Evolutionary conservation across 1,284 basidiomycete genomes (phyloP).

Genomic region (Ceratobasidium sp.): DNA sequence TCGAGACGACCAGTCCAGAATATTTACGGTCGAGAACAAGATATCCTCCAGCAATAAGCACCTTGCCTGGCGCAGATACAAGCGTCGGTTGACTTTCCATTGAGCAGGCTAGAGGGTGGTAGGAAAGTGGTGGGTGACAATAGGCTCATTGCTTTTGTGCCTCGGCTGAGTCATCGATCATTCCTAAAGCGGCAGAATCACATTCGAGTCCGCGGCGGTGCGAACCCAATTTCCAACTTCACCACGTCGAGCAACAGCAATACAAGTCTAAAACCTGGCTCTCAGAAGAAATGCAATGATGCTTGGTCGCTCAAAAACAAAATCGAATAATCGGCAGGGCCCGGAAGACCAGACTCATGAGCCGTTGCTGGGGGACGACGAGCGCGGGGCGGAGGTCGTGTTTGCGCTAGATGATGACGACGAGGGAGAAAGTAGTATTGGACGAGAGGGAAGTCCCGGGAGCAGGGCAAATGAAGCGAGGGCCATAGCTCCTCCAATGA

Average conservation of each 20-base stretch:
- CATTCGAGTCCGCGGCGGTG: slow-evolving; percentile 27
- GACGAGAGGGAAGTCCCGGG: slow-evolving; percentile 11
- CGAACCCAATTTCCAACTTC: neutral
- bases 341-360: slow-evolving; percentile 49
- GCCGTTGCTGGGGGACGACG: slow-evolving; percentile 50
- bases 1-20: slow-evolving; percentile 88
- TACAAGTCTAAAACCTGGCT: slow-evolving; percentile 8
- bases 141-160: slow-evolving; percentile 5
- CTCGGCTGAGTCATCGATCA: no score
- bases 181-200: slow-evolving; percentile 18
- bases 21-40: slow-evolving; percentile 89
- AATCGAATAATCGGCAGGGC: slow-evolving; percentile 20
- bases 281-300: slow-evolving; percentile 41
- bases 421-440: slow-evolving; percentile 46
- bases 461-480: neutral
- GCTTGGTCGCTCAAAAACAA: slow-evolving; percentile 39
- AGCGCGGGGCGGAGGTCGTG: slow-evolving; percentile 44
- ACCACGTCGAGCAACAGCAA: slow-evolving; percentile 13
- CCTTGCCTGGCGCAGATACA: slow-evolving; percentile 95
- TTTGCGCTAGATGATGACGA: slow-evolving; percentile 51
- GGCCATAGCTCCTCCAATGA: slow-evolving; percentile 68
- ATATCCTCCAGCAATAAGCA: slow-evolving; percentile 94
- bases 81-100: slow-evolving; percentile 55
- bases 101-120: neutral
- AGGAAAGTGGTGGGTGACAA: neutral